Base-by-base conservation (phyloP, 2,329 filamentous ascomycete species). In the Claviceps sp. region DNA sequence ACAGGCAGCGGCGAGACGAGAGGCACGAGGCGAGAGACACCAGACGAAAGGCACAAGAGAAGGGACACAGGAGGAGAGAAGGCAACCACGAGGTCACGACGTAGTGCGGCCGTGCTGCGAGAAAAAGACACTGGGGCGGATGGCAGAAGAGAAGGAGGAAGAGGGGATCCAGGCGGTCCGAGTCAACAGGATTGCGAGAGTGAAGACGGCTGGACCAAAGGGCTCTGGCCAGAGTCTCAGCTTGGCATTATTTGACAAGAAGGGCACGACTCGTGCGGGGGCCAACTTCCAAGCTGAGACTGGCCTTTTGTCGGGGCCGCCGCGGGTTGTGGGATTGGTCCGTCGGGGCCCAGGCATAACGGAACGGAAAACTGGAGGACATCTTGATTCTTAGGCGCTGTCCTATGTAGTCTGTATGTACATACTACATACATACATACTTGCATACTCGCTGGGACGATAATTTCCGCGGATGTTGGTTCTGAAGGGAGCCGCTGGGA, bases 221-320 rank as follows among this genome's bases (percentile, higher is more conserved):
- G 45, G 52, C 39, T 45, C 49, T 39, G 42, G 13, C 20, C 42
- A 26, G 42, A 26, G 22, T 26, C 42, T 26, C 22, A 43, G 40
- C 26, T 16, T 47, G 46, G 46, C 26, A 49, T 53, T 38, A 44
- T 51, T 49, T 53, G 29, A 26, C 20, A 22, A 20, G 26, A 29
- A 44, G 11, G 49, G 49, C 50, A 54, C 52, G 52, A 54, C 17
- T 54, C 50, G 43, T 54, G 50, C 50, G 49, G 42, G n/a, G n/a
- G n/a, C n/a, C n/a, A n/a, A n/a, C n/a, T n/a, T n/a, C n/a, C n/a
- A n/a, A n/a, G n/a, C n/a, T n/a, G n/a, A n/a, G n/a, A n/a, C n/a
- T n/a, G n/a, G n/a, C n/a, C n/a, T n/a, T n/a, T n/a, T n/a, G n/a
- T n/a, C n/a, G n/a, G n/a, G n/a, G n/a, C n/a, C n/a, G n/a, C n/a